These are phyloP conservation scores for Domatiomyces globalis DNA, from an alignment of 2,329 filamentous ascomycete genomes.

Conservation along the genomic window DNA sequence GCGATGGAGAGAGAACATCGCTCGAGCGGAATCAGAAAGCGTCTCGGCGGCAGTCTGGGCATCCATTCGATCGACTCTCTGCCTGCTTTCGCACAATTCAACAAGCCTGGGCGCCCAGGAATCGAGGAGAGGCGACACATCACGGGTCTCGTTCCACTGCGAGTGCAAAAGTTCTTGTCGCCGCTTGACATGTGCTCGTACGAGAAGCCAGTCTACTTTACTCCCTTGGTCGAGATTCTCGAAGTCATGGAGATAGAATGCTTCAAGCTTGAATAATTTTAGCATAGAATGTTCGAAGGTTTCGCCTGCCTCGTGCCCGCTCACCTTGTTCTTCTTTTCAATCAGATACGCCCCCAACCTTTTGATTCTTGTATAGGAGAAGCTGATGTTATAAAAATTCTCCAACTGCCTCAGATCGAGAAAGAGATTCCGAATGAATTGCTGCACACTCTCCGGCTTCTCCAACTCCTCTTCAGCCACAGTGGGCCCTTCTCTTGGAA, in stretches of 20 bases:
- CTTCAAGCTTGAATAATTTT: slow-evolving; percentile 24
- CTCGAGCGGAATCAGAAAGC: slow-evolving; percentile 26
- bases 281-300: too few species aligned
- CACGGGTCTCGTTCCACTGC: slow-evolving; percentile 25
- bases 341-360: slow-evolving; percentile 31
- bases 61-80: slow-evolving; percentile 32
- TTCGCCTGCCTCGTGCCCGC: too few species aligned
- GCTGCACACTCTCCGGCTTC: slow-evolving; percentile 24
- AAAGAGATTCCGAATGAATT: slow-evolving; percentile 32
- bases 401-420: slow-evolving; percentile 36
- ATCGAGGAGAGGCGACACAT: slow-evolving; percentile 27
- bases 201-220: slow-evolving; percentile 24
- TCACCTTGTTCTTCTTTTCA: slow-evolving; percentile 4
- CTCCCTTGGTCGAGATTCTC: slow-evolving; percentile 30
- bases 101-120: slow-evolving; percentile 33
- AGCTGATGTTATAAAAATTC: slow-evolving; percentile 36
- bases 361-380: slow-evolving; percentile 29
- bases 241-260: slow-evolving; percentile 26
- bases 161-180: slow-evolving; percentile 26
- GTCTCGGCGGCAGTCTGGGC: slow-evolving; percentile 31
- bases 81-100: slow-evolving; percentile 35
- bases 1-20: slow-evolving; percentile 23
- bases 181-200: slow-evolving; percentile 27
- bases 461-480: too few species aligned
- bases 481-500: too few species aligned